Evolutionary conservation across 768 basidiomycete genomes (phyloP), one percentile per base, ranked within the genome.

Genomic region (Amanita muscaria): DNA sequence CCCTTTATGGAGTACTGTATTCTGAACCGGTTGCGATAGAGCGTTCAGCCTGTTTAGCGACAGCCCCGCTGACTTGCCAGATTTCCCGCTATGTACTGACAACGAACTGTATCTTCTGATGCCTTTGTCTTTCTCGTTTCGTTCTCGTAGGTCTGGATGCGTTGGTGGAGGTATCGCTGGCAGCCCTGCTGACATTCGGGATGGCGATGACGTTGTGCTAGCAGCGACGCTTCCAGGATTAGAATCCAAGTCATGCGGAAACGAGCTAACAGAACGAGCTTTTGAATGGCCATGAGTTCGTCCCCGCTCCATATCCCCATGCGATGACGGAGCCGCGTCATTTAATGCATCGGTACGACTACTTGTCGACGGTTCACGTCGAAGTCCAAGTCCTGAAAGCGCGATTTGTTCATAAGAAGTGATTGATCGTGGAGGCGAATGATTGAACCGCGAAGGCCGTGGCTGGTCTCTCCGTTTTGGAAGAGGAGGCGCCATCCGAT

Each of bases 101-200:
- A 22, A 2, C 3, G 38, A 39, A 24, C 22, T 11, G n/a, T 39
- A 39, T 27, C 29, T n/a, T 30, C 36, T 33, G n/a, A n/a, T n/a
- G 23, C 31, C 29, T 16, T 36, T 21, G 18, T 38, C 37, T 19
- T 29, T 32, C 21, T 43, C 34, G 22, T 44, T 32, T 7, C 42
- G 42, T 38, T 54, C 54, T 43, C 73, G 74, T 15, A 74, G 71
- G 49, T 73, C 72, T 0, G 80, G 80, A 52, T 83, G 80, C 5
- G 57, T 73, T 1, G 79, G 79, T 0, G 78, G 47, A 4, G 60
- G 58, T 7, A 46, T 51, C 10, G 36, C 39, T 5, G n/a, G 44
- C 3, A 34, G 58, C 52, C 15, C 57, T 50, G 38, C 27, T 53
- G 21, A 33, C 31, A 22, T 48, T 42, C 29, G 44, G 23, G 39